A percentile compares a stretch with the other conserved stretches of the same genome.
phyloP scores from a whole-genome alignment of 495 filamentous ascomycete species.

The Penicillium maclennaniae region DNA sequence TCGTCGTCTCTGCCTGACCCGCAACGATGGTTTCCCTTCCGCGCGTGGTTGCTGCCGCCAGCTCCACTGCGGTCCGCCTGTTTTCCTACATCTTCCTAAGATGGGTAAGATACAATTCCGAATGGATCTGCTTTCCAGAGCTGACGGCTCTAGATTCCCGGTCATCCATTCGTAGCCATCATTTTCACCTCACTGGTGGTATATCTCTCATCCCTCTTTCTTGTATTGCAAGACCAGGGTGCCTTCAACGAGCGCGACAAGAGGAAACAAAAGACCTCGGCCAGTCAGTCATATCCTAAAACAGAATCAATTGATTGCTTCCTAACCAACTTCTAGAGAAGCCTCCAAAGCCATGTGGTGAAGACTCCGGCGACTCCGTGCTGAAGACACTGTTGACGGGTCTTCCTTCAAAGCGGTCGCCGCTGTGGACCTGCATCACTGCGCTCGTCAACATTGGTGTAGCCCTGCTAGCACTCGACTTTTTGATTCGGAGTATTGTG shows the following conservation, averaged over 20 bases:
- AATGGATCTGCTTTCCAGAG: background rate
- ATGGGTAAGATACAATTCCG: constrained; percentile 59
- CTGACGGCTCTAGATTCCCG: constrained; percentile 53
- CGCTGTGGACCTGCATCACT: constrained; percentile 56
- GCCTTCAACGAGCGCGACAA: background rate
- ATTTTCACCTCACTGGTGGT: constrained; percentile 68
- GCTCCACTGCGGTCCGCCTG: constrained; percentile 60
- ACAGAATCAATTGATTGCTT: background rate
- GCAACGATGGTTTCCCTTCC: constrained; percentile 27
- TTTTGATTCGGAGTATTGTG: constrained; percentile 64
- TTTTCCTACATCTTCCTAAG: constrained; percentile 72
- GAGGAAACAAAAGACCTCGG: constrained; percentile 6
- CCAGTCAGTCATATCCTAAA: background rate
- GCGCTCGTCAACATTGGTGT: constrained; percentile 66
- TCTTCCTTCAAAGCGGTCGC: constrained; percentile 57
- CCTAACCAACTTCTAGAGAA: constrained; percentile 4
- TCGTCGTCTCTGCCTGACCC: background rate
- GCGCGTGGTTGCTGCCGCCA: constrained; percentile 36
- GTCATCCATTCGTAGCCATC: constrained; percentile 56
- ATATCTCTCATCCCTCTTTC: constrained; percentile 57
- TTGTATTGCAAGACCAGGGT: constrained; percentile 21
- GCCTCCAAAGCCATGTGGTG: background rate
- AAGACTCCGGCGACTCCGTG: constrained; percentile 27
- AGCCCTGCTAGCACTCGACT: constrained; percentile 64
- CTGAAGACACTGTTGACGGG: constrained; percentile 70